phyloP scores from a whole-genome alignment of 169 alveolate species.

The Ichthyophthirius multifiliis region DNA sequence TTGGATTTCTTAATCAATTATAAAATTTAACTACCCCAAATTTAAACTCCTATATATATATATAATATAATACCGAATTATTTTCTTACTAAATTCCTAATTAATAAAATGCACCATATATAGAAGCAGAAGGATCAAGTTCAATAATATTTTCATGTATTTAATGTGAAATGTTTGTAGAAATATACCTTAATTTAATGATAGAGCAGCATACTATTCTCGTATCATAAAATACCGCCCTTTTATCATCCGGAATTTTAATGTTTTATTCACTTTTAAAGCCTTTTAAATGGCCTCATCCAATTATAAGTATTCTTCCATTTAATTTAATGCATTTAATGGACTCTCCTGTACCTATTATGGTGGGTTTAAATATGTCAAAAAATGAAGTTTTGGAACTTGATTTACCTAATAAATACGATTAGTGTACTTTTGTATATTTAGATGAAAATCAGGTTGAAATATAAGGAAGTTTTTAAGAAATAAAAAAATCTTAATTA shows the following conservation, averaged over 20 bases:
- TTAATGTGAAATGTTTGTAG: not conserved
- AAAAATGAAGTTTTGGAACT: not conserved
- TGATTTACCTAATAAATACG: not conserved
- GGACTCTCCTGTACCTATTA: constrained; percentile 11
- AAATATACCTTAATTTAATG: not conserved
- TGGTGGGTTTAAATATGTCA: constrained; percentile 4
- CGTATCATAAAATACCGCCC: constrained; percentile 2
- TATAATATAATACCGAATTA: not conserved
- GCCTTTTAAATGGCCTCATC: constrained; percentile 28
- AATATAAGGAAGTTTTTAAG: not conserved
- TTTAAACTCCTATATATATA: not conserved
- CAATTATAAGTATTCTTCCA: not conserved
- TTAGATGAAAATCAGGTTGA: not conserved
- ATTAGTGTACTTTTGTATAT: not conserved
- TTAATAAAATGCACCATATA: not conserved
- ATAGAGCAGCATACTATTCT: not conserved
- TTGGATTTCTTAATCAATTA: not conserved
- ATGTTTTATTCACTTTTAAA: constrained; percentile 2
- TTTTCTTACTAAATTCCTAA: not conserved
- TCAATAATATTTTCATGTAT: constrained; percentile 1
- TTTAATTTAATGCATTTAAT: not conserved
- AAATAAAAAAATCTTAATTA: not conserved
- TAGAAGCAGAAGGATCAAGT: constrained; percentile 13
- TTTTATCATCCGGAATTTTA: not conserved
- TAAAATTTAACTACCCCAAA: not conserved